Evolutionary conservation across 129 eudicot genomes (phyloP).

Genomic region (Pulicaria dysenterica): DNA sequence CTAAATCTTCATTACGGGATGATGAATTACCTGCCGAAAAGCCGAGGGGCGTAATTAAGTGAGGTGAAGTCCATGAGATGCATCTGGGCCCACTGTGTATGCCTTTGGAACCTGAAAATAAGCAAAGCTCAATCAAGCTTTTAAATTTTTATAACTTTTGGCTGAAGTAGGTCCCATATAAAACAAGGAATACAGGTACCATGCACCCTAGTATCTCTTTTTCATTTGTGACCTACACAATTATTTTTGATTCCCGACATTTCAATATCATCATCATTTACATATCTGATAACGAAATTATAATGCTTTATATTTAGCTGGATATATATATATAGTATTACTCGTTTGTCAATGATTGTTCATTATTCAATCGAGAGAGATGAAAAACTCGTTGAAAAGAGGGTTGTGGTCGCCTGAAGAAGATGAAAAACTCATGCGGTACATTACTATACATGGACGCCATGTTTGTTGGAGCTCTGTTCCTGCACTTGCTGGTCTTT

Average conservation of each 20-base stretch:
- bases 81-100: no score
- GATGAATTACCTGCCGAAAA: not conserved
- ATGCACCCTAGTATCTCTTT: constrained; percentile 23
- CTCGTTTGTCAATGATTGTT: constrained; percentile 13
- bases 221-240: no score
- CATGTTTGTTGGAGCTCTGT: constrained; percentile 76
- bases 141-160: not conserved
- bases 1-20: not conserved
- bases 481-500: constrained; percentile 61
- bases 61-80: no score
- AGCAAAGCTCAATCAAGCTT: not conserved
- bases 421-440: constrained; percentile 62
- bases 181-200: not conserved
- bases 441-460: constrained; percentile 55
- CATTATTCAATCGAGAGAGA: not conserved
- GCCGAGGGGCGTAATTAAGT: no score
- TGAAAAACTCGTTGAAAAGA: constrained; percentile 55
- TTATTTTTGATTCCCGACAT: constrained; percentile 5
- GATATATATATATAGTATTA: not conserved
- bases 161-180: constrained; percentile 13
- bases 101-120: not conserved
- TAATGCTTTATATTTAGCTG: not conserved
- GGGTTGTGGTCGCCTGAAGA: constrained; percentile 91
- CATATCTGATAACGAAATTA: constrained; percentile 15
- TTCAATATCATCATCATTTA: constrained; percentile 17